Evolutionary conservation across 2,329 filamentous ascomycete species (phyloP), one percentile per base, ranked within the genome.

Genomic region (Aureobasidium sp.): DNA sequence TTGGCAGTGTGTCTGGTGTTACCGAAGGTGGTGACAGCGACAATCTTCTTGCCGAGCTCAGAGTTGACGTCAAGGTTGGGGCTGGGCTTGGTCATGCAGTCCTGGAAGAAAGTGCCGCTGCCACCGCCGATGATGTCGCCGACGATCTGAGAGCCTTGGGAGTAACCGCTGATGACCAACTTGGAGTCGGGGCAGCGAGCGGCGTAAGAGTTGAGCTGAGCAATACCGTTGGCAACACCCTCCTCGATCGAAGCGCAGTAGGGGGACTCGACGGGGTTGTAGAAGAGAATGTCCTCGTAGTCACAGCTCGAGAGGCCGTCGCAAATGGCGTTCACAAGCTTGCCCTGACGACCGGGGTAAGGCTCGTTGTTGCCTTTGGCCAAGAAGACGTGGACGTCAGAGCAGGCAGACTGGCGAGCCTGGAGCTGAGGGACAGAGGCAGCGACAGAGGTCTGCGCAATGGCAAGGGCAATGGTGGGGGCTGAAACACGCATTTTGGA

Each of bases 121-220:
- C 65, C 64, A 63, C 65, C 65, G 25, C 64, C 63, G 14, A 67
- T 48, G 17, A 64, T 64, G 47, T 67, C 66, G 37, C 63, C 36
- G 12, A 65, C 64, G 36, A 67, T 63, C 58, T 68, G 67, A 1
- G 69, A 72, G 51, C 76, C 77, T 63, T 79, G 74, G 1, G 73
- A 76, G 65, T 76, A 79, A 0, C 77, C 77, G 63, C 73, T 75
- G 34, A 79, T 57, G 7, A 78, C 75, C 14, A 79, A 70, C 63
- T 73, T 76, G 25, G 75, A 64, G 41, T 75, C 64, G 17, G 77
- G 76, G 62, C 76, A 79, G 17, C 69, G 68, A 65, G 72, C 67
- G 65, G 61, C 37, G 72, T 78, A 79, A 0, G 70, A 72, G 7
- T 69, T 71, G 64, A 79, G 57, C 57, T 60, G 57, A 41, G 57